Conservation (phyloP, 805 yeast genomes). For the Lachancea nothofagi region DNA sequence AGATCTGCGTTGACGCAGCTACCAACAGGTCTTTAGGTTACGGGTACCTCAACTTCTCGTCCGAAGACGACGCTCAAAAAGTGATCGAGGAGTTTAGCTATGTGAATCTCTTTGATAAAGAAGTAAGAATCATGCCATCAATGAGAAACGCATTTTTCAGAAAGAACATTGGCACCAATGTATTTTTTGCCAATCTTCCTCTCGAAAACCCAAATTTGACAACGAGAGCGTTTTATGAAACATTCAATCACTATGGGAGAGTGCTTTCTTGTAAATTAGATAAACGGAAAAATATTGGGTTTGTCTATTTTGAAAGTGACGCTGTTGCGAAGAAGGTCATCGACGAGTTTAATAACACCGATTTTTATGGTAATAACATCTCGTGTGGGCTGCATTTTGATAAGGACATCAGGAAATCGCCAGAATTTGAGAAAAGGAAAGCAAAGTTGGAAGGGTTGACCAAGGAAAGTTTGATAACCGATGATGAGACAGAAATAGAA, state of each 20-base stretch:
- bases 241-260: conserved; percentile 44
- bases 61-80: conserved; percentile 43
- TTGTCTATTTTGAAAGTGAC: conserved; percentile 35
- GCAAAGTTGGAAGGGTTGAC: conserved; percentile 18
- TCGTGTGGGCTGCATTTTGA: conserved; percentile 40
- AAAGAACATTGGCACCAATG: conserved; percentile 45
- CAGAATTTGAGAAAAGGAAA: conserved; percentile 30
- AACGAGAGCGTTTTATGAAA: conserved; percentile 43
- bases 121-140: conserved; percentile 53
- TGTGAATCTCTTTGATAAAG: conserved; percentile 36
- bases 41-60: conserved; percentile 62
- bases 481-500: conserved; percentile 12
- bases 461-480: conserved; percentile 15
- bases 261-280: conserved; percentile 40
- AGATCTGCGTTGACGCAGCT: conserved; percentile 51
- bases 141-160: conserved; percentile 39
- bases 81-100: conserved; percentile 58
- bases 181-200: conserved; percentile 44
- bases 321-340: conserved; percentile 35
- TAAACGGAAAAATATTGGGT: conserved; percentile 36
- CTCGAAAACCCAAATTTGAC: conserved; percentile 30
- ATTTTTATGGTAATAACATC: conserved; percentile 30
- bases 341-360: conserved; percentile 25
- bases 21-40: conserved; percentile 60
- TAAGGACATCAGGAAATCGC: conserved; percentile 30